phyloP scores from a whole-genome alignment of 345 rosid genomes.

The Populus tremula region DNA sequence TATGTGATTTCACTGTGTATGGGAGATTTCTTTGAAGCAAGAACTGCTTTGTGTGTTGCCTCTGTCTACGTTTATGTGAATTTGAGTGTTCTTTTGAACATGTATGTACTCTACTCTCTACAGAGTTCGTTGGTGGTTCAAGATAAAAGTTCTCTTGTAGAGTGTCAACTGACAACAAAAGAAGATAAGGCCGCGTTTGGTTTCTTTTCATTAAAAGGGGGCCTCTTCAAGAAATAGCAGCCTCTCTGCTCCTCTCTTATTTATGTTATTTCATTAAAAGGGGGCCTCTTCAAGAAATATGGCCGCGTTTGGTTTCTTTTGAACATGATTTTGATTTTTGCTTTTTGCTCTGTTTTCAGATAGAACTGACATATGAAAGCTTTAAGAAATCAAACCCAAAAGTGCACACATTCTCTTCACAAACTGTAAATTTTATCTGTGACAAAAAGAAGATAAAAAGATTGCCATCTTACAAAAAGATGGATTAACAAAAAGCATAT shows the following conservation, averaged over 20 bases:
- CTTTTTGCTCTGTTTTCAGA: neutral
- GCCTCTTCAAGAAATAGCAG: neutral
- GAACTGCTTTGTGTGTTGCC: neutral
- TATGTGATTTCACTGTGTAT: neutral
- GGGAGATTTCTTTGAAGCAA: constrained; percentile 9
- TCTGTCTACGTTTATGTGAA: neutral
- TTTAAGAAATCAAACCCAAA: neutral
- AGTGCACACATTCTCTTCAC: neutral
- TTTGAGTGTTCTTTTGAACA: neutral
- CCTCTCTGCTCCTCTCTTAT: neutral
- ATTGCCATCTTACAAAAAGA: neutral
- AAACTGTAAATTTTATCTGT: neutral
- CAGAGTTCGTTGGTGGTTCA: constrained; percentile 12
- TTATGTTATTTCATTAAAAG: neutral
- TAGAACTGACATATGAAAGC: neutral
- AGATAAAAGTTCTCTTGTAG: constrained; percentile 12
- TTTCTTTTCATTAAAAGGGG: neutral
- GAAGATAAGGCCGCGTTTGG: constrained; percentile 14
- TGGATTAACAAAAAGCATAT: neutral
- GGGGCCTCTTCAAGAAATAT: no score
- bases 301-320: no score
- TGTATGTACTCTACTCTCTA: neutral
- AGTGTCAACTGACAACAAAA: no score
- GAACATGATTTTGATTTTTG: neutral
- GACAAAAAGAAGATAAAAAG: neutral